Evolutionary conservation across 1,139 yeast species (phyloP).

Genomic region (Insectozyma bohioensis): DNA sequence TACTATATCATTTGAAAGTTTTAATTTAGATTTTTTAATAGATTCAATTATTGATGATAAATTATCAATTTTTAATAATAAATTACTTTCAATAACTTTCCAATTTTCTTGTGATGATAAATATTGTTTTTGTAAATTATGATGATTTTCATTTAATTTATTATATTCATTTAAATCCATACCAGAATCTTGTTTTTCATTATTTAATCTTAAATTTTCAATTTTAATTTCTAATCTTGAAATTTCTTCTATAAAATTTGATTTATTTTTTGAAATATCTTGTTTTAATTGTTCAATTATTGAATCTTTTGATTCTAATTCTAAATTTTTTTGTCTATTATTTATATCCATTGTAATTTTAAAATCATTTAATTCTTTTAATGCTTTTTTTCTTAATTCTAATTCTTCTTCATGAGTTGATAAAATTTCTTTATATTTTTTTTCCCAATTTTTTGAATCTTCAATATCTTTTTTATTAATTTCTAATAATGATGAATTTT

Average conservation of each 20-base stretch:
- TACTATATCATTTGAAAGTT: conserved; percentile 30
- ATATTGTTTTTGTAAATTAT: conserved; percentile 62
- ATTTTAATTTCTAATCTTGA: conserved; percentile 49
- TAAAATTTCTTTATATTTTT: conserved; percentile 38
- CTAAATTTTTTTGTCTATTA: conserved; percentile 39
- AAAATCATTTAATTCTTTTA: conserved; percentile 37
- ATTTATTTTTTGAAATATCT: conserved; percentile 28
- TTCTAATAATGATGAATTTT: conserved; percentile 16
- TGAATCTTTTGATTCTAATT: conserved; percentile 29
- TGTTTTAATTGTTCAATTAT: conserved; percentile 25
- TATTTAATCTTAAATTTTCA: conserved; percentile 37
- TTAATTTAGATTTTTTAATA: conserved; percentile 32
- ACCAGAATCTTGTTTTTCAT: conserved; percentile 18
- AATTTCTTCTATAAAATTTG: conserved; percentile 47
- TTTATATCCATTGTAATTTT: conserved; percentile 40
- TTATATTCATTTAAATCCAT: conserved; percentile 36
- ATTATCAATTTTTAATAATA: conserved; percentile 46
- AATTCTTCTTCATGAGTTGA: conserved; percentile 35
- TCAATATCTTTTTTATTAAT: conserved; percentile 20
- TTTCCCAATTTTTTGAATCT: conserved; percentile 31
- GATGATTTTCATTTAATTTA: conserved; percentile 39
- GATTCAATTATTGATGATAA: conserved; percentile 41
- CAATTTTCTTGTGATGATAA: conserved; percentile 66
- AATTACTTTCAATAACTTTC: conserved; percentile 58
- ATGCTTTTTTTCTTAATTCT: conserved; percentile 25